phyloP scores from a whole-genome alignment of 2,329 filamentous ascomycete species.

The Paecilomyces formosus region DNA sequence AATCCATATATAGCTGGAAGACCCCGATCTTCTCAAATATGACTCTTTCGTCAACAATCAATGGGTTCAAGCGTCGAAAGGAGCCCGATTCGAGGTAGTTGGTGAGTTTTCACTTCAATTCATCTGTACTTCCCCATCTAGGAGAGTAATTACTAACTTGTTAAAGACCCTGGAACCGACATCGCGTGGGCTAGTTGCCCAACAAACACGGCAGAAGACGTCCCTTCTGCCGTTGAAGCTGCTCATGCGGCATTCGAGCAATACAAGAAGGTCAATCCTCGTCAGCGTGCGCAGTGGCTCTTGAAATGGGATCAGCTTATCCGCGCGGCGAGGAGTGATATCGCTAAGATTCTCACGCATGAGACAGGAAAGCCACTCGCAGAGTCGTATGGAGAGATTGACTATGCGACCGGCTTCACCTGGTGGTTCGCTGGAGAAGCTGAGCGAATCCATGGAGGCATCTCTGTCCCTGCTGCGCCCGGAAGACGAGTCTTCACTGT shows the following conservation, averaged over 20 bases:
- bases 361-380: slow-evolving; percentile 53
- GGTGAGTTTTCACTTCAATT: slow-evolving; percentile 18
- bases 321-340: slow-evolving; percentile 53
- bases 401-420: slow-evolving; percentile 48
- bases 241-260: slow-evolving; percentile 54
- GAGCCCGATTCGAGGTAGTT: slow-evolving; percentile 45
- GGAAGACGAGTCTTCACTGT: slow-evolving; percentile 61
- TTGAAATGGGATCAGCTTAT: slow-evolving; percentile 60
- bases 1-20: slow-evolving; percentile 33
- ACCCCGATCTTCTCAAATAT: slow-evolving; percentile 42
- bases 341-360: slow-evolving; percentile 56
- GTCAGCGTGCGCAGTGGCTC: slow-evolving; percentile 54
- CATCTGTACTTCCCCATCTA: background rate
- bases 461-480: slow-evolving; percentile 53
- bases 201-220: slow-evolving; percentile 44
- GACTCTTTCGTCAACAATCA: slow-evolving; percentile 46
- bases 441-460: slow-evolving; percentile 55
- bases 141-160: background rate
- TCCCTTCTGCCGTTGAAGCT: slow-evolving; percentile 52
- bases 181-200: slow-evolving; percentile 8
- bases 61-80: slow-evolving; percentile 40
- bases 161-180: slow-evolving; percentile 8
- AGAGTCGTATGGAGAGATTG: slow-evolving; percentile 49
- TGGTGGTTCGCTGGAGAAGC: slow-evolving; percentile 57
- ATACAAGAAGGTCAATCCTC: slow-evolving; percentile 54